A percentile compares a stretch with the other conserved stretches of the same genome.
These are phyloP conservation scores for Ascochyta rabiei DNA, from an alignment of 2,329 filamentous ascomycete species.

Conservation along the genomic window DNA sequence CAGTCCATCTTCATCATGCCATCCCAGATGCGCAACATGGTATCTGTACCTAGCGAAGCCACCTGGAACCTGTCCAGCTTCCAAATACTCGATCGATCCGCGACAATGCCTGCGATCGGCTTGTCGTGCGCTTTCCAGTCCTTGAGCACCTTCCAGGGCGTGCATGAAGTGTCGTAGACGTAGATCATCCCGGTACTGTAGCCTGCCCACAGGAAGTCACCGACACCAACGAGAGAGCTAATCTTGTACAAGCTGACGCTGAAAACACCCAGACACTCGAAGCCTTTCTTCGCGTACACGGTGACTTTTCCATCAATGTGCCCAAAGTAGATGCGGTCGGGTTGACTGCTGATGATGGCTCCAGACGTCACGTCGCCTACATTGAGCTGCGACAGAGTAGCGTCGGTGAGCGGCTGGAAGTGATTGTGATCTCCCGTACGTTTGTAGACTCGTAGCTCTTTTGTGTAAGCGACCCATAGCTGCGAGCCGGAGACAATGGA, in stretches of 20 bases:
- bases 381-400: slow-evolving; percentile 72
- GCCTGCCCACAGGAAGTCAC: slow-evolving; percentile 85
- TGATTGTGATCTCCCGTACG: slow-evolving; percentile 71
- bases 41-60: slow-evolving; percentile 85
- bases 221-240: slow-evolving; percentile 81
- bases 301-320: slow-evolving; percentile 94
- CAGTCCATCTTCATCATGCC: slow-evolving; percentile 92
- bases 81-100: slow-evolving; percentile 84
- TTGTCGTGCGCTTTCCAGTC: slow-evolving; percentile 93
- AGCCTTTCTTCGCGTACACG: slow-evolving; percentile 82
- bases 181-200: slow-evolving; percentile 95
- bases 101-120: slow-evolving; percentile 76
- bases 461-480: slow-evolving; percentile 87
- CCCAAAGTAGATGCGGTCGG: slow-evolving; percentile 84
- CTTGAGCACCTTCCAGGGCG: slow-evolving; percentile 90
- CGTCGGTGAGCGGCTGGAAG: slow-evolving; percentile 76
- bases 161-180: slow-evolving; percentile 82
- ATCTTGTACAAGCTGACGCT: slow-evolving; percentile 96
- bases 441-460: slow-evolving; percentile 82
- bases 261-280: slow-evolving; percentile 76
- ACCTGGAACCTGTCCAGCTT: slow-evolving; percentile 84
- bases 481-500: slow-evolving; percentile 85
- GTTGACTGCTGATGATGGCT: slow-evolving; percentile 73
- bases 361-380: slow-evolving; percentile 89
- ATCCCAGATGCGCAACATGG: slow-evolving; percentile 85